Conservation (phyloP, 768 basidiomycete species). For the Xerocomellus dryophilus region DNA sequence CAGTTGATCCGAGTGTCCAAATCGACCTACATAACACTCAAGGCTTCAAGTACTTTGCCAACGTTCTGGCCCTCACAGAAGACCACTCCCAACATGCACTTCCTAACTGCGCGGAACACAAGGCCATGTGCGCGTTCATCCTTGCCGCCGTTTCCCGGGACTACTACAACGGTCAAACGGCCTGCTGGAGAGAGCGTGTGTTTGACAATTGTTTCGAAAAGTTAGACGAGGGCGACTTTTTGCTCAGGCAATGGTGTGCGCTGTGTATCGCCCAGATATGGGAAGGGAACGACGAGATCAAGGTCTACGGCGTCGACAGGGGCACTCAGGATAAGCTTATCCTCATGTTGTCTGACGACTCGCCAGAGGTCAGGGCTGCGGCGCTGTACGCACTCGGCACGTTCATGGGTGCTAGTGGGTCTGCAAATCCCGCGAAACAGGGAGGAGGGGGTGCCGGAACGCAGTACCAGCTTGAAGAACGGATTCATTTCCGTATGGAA, state of each 20-base stretch:
- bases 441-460: constrained; percentile 87
- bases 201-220: constrained; percentile 86
- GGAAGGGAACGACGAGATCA: constrained; percentile 90
- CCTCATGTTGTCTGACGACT: constrained; percentile 74
- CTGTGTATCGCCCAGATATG: constrained; percentile 94
- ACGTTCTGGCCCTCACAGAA: constrained; percentile 66
- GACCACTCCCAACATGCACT: constrained; percentile 55
- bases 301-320: constrained; percentile 73
- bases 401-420: constrained; percentile 86
- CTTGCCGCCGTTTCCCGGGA: constrained; percentile 88
- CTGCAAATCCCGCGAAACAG: constrained; percentile 57
- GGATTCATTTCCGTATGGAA: constrained; percentile 84
- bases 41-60: constrained; percentile 84
- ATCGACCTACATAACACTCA: constrained; percentile 78
- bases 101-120: constrained; percentile 94
- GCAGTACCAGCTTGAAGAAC: constrained; percentile 69
- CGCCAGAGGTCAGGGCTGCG: constrained; percentile 90
- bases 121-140: constrained; percentile 98
- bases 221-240: constrained; percentile 85
- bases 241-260: constrained; percentile 91
- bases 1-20: constrained; percentile 93
- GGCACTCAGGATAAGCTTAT: constrained; percentile 83
- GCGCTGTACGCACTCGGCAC: constrained; percentile 90
- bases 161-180: constrained; percentile 80
- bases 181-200: constrained; percentile 76